Conservation (phyloP, 2,329 filamentous ascomycete species). For the Fusarium brevicatenulatum region DNA sequence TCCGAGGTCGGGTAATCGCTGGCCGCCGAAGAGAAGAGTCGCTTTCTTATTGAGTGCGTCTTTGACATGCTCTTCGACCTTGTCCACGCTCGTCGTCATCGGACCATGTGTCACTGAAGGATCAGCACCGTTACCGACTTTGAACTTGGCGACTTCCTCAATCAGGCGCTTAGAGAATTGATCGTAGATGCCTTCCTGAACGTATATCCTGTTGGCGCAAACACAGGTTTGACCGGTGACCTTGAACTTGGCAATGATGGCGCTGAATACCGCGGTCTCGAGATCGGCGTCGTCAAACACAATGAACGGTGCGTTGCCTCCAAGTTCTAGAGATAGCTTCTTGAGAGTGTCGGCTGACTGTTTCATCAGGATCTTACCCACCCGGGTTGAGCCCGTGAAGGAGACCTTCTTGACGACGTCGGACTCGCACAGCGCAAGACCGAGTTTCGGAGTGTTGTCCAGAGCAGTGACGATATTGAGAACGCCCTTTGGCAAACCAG, state of each 20-base stretch:
- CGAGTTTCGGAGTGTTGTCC: conserved; percentile 73
- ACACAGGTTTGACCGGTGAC: conserved; percentile 93
- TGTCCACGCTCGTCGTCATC: conserved; percentile 66
- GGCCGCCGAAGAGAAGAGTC: conserved; percentile 70
- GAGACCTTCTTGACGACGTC: conserved; percentile 76
- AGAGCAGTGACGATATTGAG: conserved; percentile 70
- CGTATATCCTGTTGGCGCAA: conserved; percentile 79
- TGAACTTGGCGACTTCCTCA: conserved; percentile 74
- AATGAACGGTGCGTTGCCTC: conserved; percentile 81
- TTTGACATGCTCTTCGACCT: conserved; percentile 71
- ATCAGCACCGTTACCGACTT: conserved; percentile 69
- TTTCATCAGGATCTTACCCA: conserved; percentile 70
- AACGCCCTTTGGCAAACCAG: conserved; percentile 60
- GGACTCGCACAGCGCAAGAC: conserved; percentile 70
- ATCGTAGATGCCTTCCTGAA: conserved; percentile 78
- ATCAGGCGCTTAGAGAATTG: conserved; percentile 71
- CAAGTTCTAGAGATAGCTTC: conserved; percentile 69
- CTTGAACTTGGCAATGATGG: conserved; percentile 85
- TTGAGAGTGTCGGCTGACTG: conserved; percentile 76
- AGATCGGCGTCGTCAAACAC: conserved; percentile 83
- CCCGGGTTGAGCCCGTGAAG: conserved; percentile 72
- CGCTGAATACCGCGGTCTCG: conserved; percentile 70
- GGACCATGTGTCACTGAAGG: conserved; percentile 76
- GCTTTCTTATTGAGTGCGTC: conserved; percentile 73
- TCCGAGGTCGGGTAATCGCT: conserved; percentile 70